phyloP scores from a whole-genome alignment of 2,329 filamentous ascomycete genomes.

The Cytospora piceae region DNA sequence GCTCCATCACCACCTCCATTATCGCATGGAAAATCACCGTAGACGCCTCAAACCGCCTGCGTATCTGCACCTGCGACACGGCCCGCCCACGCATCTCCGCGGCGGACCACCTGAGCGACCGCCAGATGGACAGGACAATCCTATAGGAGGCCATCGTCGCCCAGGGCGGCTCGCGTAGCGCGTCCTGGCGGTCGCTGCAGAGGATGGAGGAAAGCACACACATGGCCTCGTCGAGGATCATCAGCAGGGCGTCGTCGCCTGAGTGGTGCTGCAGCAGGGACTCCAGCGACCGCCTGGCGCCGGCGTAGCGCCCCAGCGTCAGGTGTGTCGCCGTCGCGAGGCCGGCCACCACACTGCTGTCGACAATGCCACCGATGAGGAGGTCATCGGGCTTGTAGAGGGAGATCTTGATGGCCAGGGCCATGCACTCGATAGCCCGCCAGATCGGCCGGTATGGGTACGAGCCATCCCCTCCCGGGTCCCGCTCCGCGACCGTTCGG shows the following conservation, averaged over 20 bases:
- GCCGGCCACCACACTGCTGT: conserved; percentile 39
- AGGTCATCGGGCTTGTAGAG: conserved; percentile 41
- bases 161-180: conserved; percentile 38
- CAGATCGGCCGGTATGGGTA: conserved; percentile 34
- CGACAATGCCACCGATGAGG: conserved; percentile 41
- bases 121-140: conserved; percentile 39
- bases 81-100: conserved; percentile 34
- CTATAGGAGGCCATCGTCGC: conserved; percentile 37
- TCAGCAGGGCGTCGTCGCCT: conserved; percentile 37
- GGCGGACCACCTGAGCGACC: conserved; percentile 36
- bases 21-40: conserved; percentile 37
- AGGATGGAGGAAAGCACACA: conserved; percentile 30
- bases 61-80: conserved; percentile 30
- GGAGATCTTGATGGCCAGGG: conserved; percentile 36
- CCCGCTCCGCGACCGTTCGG: conserved; percentile 28
- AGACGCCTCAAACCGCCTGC: conserved; percentile 33
- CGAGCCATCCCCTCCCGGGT: conserved; percentile 5
- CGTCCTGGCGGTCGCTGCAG: conserved; percentile 22
- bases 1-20: conserved; percentile 31
- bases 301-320: conserved; percentile 35
- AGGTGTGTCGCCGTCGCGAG: conserved; percentile 40
- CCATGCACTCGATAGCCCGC: conserved; percentile 37
- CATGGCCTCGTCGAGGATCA: conserved; percentile 38
- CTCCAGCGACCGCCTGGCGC: conserved; percentile 36
- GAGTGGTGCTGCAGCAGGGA: conserved; percentile 33